Evolutionary conservation across 495 filamentous ascomycete genomes (phyloP).

Genomic region (Hypoxylon fragiforme): DNA sequence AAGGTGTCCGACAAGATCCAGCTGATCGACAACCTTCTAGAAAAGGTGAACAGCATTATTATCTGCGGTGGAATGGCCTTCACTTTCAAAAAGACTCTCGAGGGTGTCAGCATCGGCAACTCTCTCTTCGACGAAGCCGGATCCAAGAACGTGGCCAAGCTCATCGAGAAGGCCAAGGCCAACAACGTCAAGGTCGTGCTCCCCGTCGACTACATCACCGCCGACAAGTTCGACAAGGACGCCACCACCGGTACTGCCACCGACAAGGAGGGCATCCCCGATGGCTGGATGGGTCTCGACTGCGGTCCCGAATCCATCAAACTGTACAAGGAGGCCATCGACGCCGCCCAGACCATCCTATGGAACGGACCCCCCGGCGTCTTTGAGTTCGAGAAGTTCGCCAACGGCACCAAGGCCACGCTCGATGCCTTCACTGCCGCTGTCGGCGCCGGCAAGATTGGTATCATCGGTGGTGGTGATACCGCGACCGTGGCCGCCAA

Average conservation of each 20-base stretch:
- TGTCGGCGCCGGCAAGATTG: constrained; percentile 78
- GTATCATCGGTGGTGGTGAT: constrained; percentile 98
- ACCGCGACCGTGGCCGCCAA: constrained; percentile 98
- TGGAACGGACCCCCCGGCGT: constrained; percentile 99
- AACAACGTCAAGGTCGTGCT: constrained; percentile 92
- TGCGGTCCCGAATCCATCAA: constrained; percentile 85
- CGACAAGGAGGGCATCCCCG: constrained; percentile 86
- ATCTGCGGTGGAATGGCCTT: constrained; percentile 99
- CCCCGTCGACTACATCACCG: constrained; percentile 92
- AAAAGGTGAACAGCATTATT: constrained; percentile 94
- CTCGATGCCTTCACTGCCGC: constrained; percentile 84
- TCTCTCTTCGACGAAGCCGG: constrained; percentile 94
- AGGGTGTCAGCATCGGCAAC: constrained; percentile 87
- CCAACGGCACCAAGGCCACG: constrained; percentile 84
- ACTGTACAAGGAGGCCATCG: constrained; percentile 83
- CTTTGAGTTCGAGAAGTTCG: constrained; percentile 95
- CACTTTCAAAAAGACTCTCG: constrained; percentile 99
- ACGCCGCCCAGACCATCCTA: constrained; percentile 90
- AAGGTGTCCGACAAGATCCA: constrained; percentile 99
- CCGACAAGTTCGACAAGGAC: constrained; percentile 89
- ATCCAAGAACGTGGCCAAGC: constrained; percentile 83
- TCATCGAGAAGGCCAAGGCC: constrained; percentile 95
- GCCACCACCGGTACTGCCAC: constrained; percentile 81
- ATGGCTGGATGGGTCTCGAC: constrained; percentile 97
- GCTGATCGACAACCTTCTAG: constrained; percentile 96